Base-by-base conservation (phyloP, 1,139 yeast species). In the Magnusiomyces fungicola region DNA sequence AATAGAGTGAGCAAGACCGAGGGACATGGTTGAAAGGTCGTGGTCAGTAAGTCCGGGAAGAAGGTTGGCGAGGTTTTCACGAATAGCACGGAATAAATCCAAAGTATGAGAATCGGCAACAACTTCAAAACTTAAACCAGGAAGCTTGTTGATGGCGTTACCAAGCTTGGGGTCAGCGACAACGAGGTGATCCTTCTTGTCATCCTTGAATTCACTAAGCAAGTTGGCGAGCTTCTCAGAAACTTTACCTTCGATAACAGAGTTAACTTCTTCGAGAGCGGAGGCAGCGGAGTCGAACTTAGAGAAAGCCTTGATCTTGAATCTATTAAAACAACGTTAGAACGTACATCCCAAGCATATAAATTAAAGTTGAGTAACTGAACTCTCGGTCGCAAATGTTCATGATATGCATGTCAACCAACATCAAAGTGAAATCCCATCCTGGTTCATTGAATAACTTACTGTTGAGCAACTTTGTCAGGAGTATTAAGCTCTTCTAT, bases 91-190 rank as follows among this genome's bases (percentile, higher is more conserved):
- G 75, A 87, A 90, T 61, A 92, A 81, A 69, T 94, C 98, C 61
- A 89, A 76, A 45, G 96, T 83, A 54, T 94, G 95, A 51, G 97
- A 94, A 71, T 94, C 98, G 47, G 96, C 83, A 40, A 94, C 88
- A 59, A 92, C 90, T 53, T 84, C 81, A 68, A 84, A 83, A 70
- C 88, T 83, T 57, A 92, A 74, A 25, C 95, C 97, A 21, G 73
- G 71, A 64, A 92, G 75, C 71, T 92, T 90, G 79, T 90, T 90
- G 69, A 94, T 92, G 59, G 98, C 83, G 63, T 90, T 92, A 60
- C 97, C 98, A 60, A 94, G 78, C 70, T 94, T 94, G 54, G 97
- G 81, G 70, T 92, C 98, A 44, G 96, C 85, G 48, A 92, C 98
- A 59, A 92, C 80, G 64, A 92, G 78, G 53, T 94, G 85, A 48